Base-by-base conservation (phyloP, 208 protist species). In the Balamuthia mandrillaris region DNA sequence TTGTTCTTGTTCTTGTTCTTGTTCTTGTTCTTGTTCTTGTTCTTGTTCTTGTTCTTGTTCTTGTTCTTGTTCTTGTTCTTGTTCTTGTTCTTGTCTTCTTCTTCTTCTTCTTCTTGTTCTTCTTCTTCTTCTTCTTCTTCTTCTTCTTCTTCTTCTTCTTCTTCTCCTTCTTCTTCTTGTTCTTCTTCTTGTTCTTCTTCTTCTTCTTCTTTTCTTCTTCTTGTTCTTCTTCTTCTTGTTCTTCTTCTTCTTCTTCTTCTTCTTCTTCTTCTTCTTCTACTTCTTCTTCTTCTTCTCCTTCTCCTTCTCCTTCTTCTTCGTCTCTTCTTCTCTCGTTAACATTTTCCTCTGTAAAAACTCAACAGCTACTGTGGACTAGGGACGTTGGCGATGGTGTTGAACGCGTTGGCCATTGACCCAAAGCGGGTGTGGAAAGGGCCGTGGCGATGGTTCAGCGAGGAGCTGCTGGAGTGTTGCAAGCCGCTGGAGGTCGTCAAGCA, bases 371-470 rank as follows among this genome's bases (percentile, higher is more conserved):
- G 93, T 72, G 93, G 93, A n/a, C 72, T 95, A 14, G 88, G 82
- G 51, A 94, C 93, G 39, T 72, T 95, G 24, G 81, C 87, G 31
- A 95, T 95, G 90, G 87, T 94, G 29, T 63, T 95, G 10, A 95
- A 95, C 85, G 78, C 93, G 14, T 78, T 95, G 29, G 87, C 85
- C 14, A 81, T 93, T 29, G 93, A 95, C 52, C 93, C 93, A 12
- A 86, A 92, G 21, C 41, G 90, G 21, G 45, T 91, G 14, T 95
- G 93, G 93, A 95, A 95, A 78, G 93, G 93, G 14, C 92, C 92
- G 29, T 95, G 93, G 93, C 79, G 93, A 45, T 95, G 90, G 90
- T 95, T 91, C 68, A 58, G 61, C 33, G 93, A 95, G 47, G 88
- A 94, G 75, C 65, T 95, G 61, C 81, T 95, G 1, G 86, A 91